Base-by-base conservation (phyloP, 2,329 filamentous ascomycete genomes). In the Trichoderma sp. region DNA sequence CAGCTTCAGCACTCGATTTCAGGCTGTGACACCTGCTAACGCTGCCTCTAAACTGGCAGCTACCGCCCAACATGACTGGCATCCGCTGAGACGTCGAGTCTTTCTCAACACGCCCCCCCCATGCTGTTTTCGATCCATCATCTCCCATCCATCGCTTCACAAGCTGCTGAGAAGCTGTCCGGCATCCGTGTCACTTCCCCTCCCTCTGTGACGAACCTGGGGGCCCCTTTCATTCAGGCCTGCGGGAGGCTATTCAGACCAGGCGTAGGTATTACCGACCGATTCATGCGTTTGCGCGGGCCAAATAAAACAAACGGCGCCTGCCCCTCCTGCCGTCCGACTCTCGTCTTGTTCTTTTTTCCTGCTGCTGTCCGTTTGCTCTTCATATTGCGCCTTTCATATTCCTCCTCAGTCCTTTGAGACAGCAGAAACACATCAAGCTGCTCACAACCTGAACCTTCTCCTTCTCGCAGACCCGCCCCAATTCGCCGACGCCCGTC, bases 151-250 rank as follows among this genome's bases (percentile, higher is more conserved):
- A 56, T 73, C 67, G 69, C 75, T 75, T 72, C 74, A 72, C 60
- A 62, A 72, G 33, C 60, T 41, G 29, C 69, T 76, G 69, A 56
- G 50, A 74, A 31, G 33, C 50, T 59, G 53, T 68, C 64, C 75
- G 64, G 72, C 38, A 67, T 74, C 75, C 75, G 75, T 76, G 75
- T 74, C 75, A 73, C 75, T 64, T 62, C 63, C 63, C 62, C 62
- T 65, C 35, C 64, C 75, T 71, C 64, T 74, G 60, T 69, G 64
- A 76, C 75, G 50, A 75, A 66, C 53, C 63, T 21, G 53, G 59
- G 63, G 60, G 64, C 75, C 75, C 75, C 75, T 76, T 76, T 76
- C 69, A 76, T 76, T 74, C 69, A 74, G 66, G 72, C 60, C 71
- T 65, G 71, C 71, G 71, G 71, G 71, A 73, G 71, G 71, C 60